Conservation (phyloP, 2,329 filamentous ascomycete species). For the Scleromitrula shiraiana region DNA sequence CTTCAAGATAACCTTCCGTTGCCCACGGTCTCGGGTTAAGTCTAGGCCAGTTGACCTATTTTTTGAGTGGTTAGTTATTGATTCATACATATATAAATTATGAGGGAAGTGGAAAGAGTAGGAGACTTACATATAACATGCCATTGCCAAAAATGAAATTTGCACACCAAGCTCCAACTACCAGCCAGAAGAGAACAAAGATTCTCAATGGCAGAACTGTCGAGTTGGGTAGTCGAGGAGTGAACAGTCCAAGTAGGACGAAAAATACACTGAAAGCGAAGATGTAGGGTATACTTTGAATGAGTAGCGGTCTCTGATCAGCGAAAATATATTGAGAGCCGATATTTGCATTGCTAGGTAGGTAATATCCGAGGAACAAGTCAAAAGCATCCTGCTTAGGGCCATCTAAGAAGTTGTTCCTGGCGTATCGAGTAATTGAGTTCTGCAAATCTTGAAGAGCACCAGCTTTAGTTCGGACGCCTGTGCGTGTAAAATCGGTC, state of each 20-base stretch:
- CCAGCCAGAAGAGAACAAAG: constrained; percentile 72
- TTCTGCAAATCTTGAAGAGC: constrained; percentile 82
- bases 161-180: constrained; percentile 60
- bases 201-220: constrained; percentile 74
- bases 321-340: constrained; percentile 63
- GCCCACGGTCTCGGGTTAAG: constrained; percentile 84
- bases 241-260: constrained; percentile 66
- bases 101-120: neutral
- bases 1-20: constrained; percentile 80
- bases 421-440: constrained; percentile 78
- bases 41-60: constrained; percentile 94
- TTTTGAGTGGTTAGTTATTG: constrained; percentile 8
- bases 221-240: constrained; percentile 61
- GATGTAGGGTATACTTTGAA: constrained; percentile 91
- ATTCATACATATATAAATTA: neutral
- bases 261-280: constrained; percentile 72
- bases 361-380: constrained; percentile 81
- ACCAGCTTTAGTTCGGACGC: constrained; percentile 76
- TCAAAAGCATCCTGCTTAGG: constrained; percentile 94
- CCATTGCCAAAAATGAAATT: constrained; percentile 78
- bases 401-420: constrained; percentile 92
- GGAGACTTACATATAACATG: constrained; percentile 78
- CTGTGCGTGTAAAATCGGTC: constrained; percentile 94
- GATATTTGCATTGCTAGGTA: constrained; percentile 61
- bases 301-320: constrained; percentile 75